These are phyloP conservation scores for Scheffersomyces ergatensis DNA, from an alignment of 805 yeast genomes.

Conservation along the genomic window DNA sequence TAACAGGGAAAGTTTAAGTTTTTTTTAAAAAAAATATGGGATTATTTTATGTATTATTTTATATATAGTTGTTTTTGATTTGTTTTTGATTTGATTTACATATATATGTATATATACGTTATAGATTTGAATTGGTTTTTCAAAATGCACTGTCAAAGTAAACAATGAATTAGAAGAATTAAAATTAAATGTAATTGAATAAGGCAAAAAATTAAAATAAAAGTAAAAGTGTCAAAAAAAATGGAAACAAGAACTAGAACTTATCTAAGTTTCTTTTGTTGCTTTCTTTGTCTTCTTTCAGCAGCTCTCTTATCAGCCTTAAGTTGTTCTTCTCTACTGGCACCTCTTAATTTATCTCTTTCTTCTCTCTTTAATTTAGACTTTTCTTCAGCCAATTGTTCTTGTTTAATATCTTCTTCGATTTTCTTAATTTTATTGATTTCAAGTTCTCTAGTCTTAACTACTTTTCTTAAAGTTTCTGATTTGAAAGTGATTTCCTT, in stretches of 20 bases:
- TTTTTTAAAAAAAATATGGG: too few relatives aligned
- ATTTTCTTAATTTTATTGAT: constrained; percentile 63
- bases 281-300: constrained; percentile 79
- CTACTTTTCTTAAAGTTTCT: constrained; percentile 75
- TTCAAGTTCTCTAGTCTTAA: constrained; percentile 75
- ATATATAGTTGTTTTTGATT: too few relatives aligned
- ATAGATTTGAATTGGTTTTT: too few relatives aligned
- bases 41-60: too few relatives aligned
- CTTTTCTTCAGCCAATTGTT: constrained; percentile 66
- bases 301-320: constrained; percentile 74
- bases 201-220: too few relatives aligned
- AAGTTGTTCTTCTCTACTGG: constrained; percentile 76
- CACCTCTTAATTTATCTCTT: constrained; percentile 53
- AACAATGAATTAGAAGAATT: too few relatives aligned
- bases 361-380: constrained; percentile 66
- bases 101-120: too few relatives aligned
- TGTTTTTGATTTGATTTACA: too few relatives aligned
- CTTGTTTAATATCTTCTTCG: constrained; percentile 64
- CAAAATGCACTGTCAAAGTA: too few relatives aligned
- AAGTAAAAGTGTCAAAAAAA: too few relatives aligned
- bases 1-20: constrained; percentile 41
- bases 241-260: constrained; percentile 6
- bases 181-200: too few relatives aligned
- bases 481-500: constrained; percentile 55
- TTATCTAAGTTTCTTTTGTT: constrained; percentile 59